These are phyloP conservation scores for Peronospora belbahrii DNA, from an alignment of 352 stramenopile species.

Conservation along the genomic window DNA sequence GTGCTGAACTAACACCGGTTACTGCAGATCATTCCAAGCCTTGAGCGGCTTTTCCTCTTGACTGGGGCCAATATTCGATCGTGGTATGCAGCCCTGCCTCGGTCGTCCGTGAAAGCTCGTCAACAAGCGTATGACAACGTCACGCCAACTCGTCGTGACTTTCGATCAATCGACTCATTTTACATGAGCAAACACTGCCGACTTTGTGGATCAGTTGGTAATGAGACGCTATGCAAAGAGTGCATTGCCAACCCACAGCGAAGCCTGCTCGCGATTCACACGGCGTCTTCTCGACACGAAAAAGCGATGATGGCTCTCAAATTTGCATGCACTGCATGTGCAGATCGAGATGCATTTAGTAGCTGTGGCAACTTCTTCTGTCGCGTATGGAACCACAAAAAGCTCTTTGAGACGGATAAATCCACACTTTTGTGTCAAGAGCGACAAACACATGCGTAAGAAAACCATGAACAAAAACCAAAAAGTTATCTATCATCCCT, in stretches of 20 bases:
- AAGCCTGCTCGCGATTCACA: conserved; percentile 57
- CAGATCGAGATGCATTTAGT: conserved; percentile 35
- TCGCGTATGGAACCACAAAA: conserved; percentile 57
- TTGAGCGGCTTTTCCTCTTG: conserved; percentile 80
- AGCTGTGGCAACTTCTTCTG: conserved; percentile 52
- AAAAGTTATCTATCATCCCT: conserved; percentile 25
- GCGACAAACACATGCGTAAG: background rate
- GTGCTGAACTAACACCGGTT: background rate
- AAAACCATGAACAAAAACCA: background rate
- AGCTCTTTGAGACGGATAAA: conserved; percentile 33
- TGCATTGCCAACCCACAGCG: conserved; percentile 52
- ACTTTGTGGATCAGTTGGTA: conserved; percentile 60
- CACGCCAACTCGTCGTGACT: conserved; percentile 13
- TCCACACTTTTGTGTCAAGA: conserved; percentile 30
- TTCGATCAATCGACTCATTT: conserved; percentile 71
- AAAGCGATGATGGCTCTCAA: conserved; percentile 31
- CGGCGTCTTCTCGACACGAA: conserved; percentile 33
- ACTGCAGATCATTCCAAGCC: conserved; percentile 62
- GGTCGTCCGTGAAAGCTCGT: conserved; percentile 50
- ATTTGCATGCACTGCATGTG: conserved; percentile 42
- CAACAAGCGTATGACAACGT: conserved; percentile 17
- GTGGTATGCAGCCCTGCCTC: conserved; percentile 64
- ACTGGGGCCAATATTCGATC: conserved; percentile 67
- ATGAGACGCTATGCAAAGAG: conserved; percentile 39
- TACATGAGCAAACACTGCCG: conserved; percentile 80